phyloP scores from a whole-genome alignment of 106 monocot species.

The Hemerocallis citrina region DNA sequence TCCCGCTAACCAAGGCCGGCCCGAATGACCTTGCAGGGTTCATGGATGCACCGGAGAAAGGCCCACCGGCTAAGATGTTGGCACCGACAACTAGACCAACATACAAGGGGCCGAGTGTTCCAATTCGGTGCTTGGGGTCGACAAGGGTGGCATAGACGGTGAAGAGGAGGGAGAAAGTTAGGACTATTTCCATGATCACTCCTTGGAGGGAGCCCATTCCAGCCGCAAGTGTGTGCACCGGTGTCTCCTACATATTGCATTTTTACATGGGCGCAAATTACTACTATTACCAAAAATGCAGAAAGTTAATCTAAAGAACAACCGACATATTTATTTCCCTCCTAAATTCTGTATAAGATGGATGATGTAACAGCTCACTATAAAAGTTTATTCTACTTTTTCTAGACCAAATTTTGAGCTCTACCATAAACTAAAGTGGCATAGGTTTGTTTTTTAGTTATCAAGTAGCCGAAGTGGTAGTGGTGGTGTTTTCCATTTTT shows the following conservation, averaged over 20 bases:
- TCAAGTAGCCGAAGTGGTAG: too few relatives aligned
- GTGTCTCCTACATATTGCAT: slow-evolving; percentile 30
- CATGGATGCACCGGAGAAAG: slow-evolving; percentile 87
- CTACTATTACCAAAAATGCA: too few relatives aligned
- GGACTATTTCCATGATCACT: slow-evolving; percentile 66
- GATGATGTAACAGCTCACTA: too few relatives aligned
- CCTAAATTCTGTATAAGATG: too few relatives aligned
- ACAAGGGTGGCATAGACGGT: slow-evolving; percentile 68
- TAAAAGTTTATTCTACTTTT: too few relatives aligned
- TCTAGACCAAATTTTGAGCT: too few relatives aligned
- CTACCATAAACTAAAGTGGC: too few relatives aligned
- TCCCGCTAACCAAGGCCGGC: slow-evolving; percentile 46
- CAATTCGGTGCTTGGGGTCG: slow-evolving; percentile 45
- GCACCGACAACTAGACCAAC: slow-evolving; percentile 70
- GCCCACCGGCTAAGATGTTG: slow-evolving; percentile 70
- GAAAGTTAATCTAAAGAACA: too few relatives aligned
- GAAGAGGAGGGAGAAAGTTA: slow-evolving; percentile 85
- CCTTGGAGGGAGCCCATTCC: slow-evolving; percentile 56
- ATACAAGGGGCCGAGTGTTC: slow-evolving; percentile 45
- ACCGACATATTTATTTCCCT: too few relatives aligned
- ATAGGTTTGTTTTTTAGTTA: too few relatives aligned
- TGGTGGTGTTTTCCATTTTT: too few relatives aligned
- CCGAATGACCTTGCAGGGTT: slow-evolving; percentile 89
- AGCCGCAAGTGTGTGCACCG: slow-evolving; percentile 46
- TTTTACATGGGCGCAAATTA: too few relatives aligned